These are phyloP conservation scores for Wickerhamiella hasegawae DNA, from an alignment of 805 yeast species.

Conservation along the genomic window DNA sequence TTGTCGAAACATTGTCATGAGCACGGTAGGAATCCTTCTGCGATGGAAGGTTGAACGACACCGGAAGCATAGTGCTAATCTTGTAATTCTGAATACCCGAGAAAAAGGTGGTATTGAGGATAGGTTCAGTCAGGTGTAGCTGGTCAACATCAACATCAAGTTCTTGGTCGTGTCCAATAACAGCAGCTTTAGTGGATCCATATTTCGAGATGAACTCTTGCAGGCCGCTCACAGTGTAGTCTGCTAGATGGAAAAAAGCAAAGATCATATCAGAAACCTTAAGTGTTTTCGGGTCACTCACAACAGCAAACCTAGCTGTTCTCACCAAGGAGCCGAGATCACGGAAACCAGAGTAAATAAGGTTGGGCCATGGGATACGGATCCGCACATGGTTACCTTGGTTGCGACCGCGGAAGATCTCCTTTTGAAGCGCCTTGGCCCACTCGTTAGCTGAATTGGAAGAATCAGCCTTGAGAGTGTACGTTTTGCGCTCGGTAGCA, in stretches of 20 bases:
- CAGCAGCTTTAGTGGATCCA: background rate
- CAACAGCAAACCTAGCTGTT: conserved; percentile 21
- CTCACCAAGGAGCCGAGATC: background rate
- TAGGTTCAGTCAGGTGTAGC: background rate
- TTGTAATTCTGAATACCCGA: no score
- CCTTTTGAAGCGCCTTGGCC: conserved; percentile 59
- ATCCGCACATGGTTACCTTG: conserved; percentile 56
- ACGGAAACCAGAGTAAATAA: conserved; percentile 16
- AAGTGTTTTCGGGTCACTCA: conserved; percentile 36
- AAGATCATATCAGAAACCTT: conserved; percentile 57
- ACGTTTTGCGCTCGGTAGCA: conserved; percentile 38
- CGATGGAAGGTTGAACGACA: background rate
- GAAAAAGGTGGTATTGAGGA: background rate
- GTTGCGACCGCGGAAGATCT: conserved; percentile 59
- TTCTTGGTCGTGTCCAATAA: background rate
- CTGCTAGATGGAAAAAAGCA: conserved; percentile 34
- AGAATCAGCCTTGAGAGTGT: conserved; percentile 60
- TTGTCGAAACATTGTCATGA: background rate
- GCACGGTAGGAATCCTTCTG: background rate
- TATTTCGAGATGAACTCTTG: background rate
- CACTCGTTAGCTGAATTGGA: conserved; percentile 61
- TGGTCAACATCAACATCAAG: background rate
- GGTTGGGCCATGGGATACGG: conserved; percentile 56
- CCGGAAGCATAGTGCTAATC: no score
- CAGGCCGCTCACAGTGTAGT: conserved; percentile 19